Base-by-base conservation (phyloP, 805 yeast species). In the Lipomyces yamadae region DNA sequence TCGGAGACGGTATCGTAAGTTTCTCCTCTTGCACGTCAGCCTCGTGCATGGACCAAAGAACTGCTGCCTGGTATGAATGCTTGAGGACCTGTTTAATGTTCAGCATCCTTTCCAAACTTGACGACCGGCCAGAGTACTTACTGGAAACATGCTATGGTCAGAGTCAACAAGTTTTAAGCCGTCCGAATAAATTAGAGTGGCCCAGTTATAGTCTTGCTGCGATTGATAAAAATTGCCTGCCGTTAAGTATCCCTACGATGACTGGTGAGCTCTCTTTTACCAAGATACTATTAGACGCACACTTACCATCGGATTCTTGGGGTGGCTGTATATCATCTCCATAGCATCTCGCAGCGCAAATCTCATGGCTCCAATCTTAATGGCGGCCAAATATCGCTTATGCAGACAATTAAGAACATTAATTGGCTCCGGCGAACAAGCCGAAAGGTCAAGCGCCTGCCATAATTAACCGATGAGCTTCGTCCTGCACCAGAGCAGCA, bases 301-400 rank as follows among this genome's bases (percentile, higher is more conserved):
- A 15, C 33, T 4, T 61, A 61, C 63, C 45, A 37, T 32, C 30
- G 59, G 34, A n/a, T 30, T 42, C 10, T 39, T 7, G 18, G 63
- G 59, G 39, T 42, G 37, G 24, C 18, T 34, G 34, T 55, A 61
- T 10, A 55, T 61, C 59, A 54, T 54, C 24, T 55, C 59, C 18
- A 61, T 54, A 32, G 59, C 63, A 32, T 45, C 56, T 54, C 56
- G 58, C n/a, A 61, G 7, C 13, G 63, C 63, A 39, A 61, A 61
- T 42, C 35, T 29, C 33, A 61, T 37, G 4, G 59, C 59, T 30
- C 63, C 63, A 11, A 61, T 29, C 29, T 55, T 61, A 6, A 30
- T 37, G 7, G 63, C 63, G 8, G 63, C 58, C 7, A 37, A 6
- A 13, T 55, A 61, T 61, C 63, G 50, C 15, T 55, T 52, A 30